phyloP scores from a whole-genome alignment of 768 basidiomycete species.

The Pholiota conissans region DNA sequence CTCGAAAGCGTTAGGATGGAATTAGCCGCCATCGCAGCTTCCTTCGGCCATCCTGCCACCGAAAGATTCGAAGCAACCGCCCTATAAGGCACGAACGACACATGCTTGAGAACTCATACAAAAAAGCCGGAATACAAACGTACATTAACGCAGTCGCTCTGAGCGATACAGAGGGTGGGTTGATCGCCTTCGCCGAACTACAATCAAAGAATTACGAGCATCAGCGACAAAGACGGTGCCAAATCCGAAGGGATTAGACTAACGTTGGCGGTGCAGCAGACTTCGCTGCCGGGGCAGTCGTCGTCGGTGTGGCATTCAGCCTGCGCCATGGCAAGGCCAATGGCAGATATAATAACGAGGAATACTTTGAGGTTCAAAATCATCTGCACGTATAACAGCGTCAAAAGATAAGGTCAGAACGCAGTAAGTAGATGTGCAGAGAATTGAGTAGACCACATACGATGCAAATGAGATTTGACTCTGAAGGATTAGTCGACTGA shows the following conservation, averaged over 20 bases:
- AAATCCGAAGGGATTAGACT: not conserved
- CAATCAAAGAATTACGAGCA: not conserved
- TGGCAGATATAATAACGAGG: not conserved
- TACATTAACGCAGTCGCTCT: slow-evolving; percentile 2
- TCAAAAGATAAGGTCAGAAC: not conserved
- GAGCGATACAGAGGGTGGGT: slow-evolving; percentile 2
- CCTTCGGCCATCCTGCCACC: slow-evolving; percentile 5
- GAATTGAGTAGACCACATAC: not conserved
- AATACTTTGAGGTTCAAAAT: slow-evolving; percentile 1
- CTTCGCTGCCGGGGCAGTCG: slow-evolving; percentile 6
- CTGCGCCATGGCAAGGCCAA: not conserved
- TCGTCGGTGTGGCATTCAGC: not conserved
- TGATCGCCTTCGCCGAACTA: slow-evolving; percentile 5
- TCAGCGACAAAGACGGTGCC: not conserved
- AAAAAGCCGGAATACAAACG: too few species aligned
- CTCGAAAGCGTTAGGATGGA: not conserved
- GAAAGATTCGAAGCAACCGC: slow-evolving; percentile 6
- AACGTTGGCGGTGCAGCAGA: slow-evolving; percentile 4
- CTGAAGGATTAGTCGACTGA: not conserved
- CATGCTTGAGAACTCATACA: too few species aligned
- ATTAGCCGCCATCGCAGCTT: slow-evolving; percentile 6
- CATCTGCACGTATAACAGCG: not conserved
- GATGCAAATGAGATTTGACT: not conserved
- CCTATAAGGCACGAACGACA: not conserved
- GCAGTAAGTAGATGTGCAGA: too few species aligned